Evolutionary conservation across 768 basidiomycete species (phyloP).

Genomic region (Auriscalpium vulgare): DNA sequence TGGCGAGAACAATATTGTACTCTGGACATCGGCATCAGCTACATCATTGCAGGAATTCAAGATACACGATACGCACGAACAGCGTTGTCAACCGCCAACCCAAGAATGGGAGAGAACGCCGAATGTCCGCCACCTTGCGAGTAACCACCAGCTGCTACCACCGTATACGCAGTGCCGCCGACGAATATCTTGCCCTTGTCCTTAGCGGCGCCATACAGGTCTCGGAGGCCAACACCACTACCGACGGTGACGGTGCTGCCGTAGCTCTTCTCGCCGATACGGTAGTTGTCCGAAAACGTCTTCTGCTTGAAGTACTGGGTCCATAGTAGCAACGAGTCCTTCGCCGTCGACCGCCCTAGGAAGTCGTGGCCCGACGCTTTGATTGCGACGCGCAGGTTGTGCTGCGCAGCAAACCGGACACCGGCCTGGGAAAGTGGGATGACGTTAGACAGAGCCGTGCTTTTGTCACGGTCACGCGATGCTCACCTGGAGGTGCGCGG

Average conservation of each 20-base stretch:
- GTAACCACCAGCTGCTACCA: constrained; percentile 17
- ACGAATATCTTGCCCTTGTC: constrained; percentile 14
- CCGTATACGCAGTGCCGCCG: constrained; percentile 18
- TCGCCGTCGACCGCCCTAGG: constrained; percentile 36
- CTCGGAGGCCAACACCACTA: constrained; percentile 14
- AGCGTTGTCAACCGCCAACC: constrained; percentile 20
- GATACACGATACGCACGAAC: constrained; percentile 7
- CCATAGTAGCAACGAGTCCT: constrained; percentile 33
- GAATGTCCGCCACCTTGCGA: constrained; percentile 21
- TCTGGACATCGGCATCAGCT: constrained; percentile 2
- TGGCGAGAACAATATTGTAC: neutral
- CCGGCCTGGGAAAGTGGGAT: constrained; percentile 17
- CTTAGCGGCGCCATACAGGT: constrained; percentile 13
- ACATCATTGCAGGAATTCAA: neutral
- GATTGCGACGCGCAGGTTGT: constrained; percentile 26
- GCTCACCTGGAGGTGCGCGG: constrained; percentile 8
- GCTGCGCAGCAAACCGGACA: constrained; percentile 21
- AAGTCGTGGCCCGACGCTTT: constrained; percentile 33
- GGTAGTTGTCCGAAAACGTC: constrained; percentile 20
- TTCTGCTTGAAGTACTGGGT: constrained; percentile 31
- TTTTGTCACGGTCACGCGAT: neutral
- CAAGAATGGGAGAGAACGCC: constrained; percentile 14
- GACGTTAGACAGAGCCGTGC: neutral
- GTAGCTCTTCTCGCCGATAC: constrained; percentile 10
- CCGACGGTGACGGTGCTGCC: constrained; percentile 21